Evolutionary conservation across 768 basidiomycete genomes (phyloP).

Genomic region (Tulasnella sp.): DNA sequence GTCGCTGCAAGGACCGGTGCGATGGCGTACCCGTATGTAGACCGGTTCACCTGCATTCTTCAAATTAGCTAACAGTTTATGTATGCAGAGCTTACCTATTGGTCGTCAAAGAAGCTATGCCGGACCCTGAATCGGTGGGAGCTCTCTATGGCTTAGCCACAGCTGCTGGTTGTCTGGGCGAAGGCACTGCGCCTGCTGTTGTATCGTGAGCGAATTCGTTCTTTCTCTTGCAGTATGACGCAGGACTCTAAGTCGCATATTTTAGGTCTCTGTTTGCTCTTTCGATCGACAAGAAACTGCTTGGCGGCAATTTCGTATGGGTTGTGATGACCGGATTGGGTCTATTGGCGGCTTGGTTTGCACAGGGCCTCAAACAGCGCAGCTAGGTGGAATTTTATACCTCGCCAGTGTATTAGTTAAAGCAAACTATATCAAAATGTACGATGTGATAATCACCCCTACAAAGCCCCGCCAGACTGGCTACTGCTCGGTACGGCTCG

Average conservation of each 20-base stretch:
- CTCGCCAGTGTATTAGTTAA: background rate
- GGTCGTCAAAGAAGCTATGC: slow-evolving; percentile 53
- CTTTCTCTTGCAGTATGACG: background rate
- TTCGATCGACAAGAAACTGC: slow-evolving; percentile 48
- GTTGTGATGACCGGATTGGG: slow-evolving; percentile 40
- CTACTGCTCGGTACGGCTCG: too few species aligned
- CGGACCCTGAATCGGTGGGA: slow-evolving; percentile 52
- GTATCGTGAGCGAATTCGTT: slow-evolving; percentile 46
- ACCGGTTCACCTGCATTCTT: background rate
- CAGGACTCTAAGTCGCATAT: background rate
- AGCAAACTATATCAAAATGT: too few species aligned
- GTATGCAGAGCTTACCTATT: slow-evolving; percentile 56
- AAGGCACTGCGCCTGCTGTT: slow-evolving; percentile 57
- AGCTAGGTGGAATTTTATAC: background rate
- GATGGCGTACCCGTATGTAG: slow-evolving; percentile 54
- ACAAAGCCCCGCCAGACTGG: background rate
- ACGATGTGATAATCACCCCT: background rate
- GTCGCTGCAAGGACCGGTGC: slow-evolving; percentile 45
- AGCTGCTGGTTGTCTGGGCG: slow-evolving; percentile 43
- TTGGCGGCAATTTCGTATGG: slow-evolving; percentile 55
- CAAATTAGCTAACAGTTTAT: slow-evolving; percentile 9
- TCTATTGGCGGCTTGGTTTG: background rate
- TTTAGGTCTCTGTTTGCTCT: slow-evolving; percentile 56
- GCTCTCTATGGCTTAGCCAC: slow-evolving; percentile 63
- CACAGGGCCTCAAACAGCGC: background rate